These are phyloP conservation scores for Cephaloascus albidus DNA, from an alignment of 805 yeast species.

Conservation along the genomic window DNA sequence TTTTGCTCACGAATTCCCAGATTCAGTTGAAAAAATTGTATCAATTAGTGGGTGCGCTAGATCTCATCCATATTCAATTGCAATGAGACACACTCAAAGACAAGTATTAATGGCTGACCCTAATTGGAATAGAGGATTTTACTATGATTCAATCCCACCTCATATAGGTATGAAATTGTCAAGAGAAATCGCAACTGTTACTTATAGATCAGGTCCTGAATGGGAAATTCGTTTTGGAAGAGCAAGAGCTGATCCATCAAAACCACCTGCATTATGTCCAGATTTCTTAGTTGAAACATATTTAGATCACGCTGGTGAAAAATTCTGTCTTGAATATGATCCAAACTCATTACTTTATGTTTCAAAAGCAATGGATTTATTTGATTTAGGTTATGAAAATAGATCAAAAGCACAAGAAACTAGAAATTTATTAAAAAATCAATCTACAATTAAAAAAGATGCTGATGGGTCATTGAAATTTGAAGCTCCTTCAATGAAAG, in stretches of 20 bases:
- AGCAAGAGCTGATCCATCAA: slow-evolving; percentile 70
- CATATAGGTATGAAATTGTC: slow-evolving; percentile 94
- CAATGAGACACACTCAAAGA: slow-evolving; percentile 86
- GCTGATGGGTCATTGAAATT: slow-evolving; percentile 9
- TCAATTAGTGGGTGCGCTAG: slow-evolving; percentile 90
- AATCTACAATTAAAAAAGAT: slow-evolving; percentile 18
- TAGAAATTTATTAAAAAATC: slow-evolving; percentile 11
- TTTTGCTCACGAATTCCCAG: slow-evolving; percentile 75
- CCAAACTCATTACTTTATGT: slow-evolving; percentile 83
- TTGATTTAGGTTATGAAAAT: slow-evolving; percentile 58
- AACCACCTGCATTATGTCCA: slow-evolving; percentile 83
- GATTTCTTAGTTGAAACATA: slow-evolving; percentile 90
- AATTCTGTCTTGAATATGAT: slow-evolving; percentile 85
- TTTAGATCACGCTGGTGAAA: slow-evolving; percentile 90
- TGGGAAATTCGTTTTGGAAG: slow-evolving; percentile 93
- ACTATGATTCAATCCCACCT: slow-evolving; percentile 75
- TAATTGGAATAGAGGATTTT: slow-evolving; percentile 87
- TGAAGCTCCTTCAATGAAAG: slow-evolving; percentile 2
- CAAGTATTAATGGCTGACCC: slow-evolving; percentile 94
- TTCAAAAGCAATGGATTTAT: slow-evolving; percentile 91
- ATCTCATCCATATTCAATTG: slow-evolving; percentile 90
- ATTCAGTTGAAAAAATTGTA: slow-evolving; percentile 61
- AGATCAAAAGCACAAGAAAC: slow-evolving; percentile 31
- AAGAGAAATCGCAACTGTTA: slow-evolving; percentile 87
- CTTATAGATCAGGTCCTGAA: slow-evolving; percentile 93